Evolutionary conservation across 305 asterid species (phyloP).

Genomic region (Solanum hybrid): DNA sequence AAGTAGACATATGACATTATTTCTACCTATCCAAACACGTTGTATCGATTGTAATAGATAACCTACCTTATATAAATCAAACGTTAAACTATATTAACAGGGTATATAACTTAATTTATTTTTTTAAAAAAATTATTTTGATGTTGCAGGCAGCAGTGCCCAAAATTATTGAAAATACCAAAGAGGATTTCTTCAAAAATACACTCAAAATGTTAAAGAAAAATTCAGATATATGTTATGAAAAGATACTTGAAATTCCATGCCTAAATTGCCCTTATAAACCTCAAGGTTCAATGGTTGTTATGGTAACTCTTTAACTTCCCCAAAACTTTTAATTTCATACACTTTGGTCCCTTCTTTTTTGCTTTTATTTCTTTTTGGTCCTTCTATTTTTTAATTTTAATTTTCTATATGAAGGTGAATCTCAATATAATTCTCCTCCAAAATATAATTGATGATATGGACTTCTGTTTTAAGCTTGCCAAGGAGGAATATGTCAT

Average conservation of each 20-base stretch:
- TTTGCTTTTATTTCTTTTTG: background rate
- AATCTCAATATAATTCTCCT: background rate
- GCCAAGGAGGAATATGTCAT: conserved; percentile 14
- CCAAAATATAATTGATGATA: conserved; percentile 4
- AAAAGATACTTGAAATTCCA: conserved; percentile 41
- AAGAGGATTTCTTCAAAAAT: conserved; percentile 48
- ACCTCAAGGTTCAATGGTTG: conserved; percentile 73
- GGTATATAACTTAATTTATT: background rate
- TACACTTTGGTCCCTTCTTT: background rate
- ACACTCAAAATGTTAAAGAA: conserved; percentile 45
- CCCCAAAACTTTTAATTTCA: background rate
- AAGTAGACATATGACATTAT: background rate
- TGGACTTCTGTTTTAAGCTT: conserved; percentile 10
- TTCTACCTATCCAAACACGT: background rate
- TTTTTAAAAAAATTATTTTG: background rate
- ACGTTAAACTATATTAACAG: background rate
- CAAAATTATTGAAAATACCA: conserved; percentile 43
- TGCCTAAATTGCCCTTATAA: conserved; percentile 52
- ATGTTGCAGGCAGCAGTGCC: conserved; percentile 68
- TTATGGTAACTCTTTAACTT: conserved; percentile 39
- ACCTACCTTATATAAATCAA: background rate
- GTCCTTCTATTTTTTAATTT: background rate
- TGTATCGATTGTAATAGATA: background rate
- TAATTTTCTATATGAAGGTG: conserved; percentile 6
- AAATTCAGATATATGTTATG: conserved; percentile 37